Evolutionary conservation across 352 stramenopile species (phyloP).

Genomic region (Halophytophthora batemanensis): DNA sequence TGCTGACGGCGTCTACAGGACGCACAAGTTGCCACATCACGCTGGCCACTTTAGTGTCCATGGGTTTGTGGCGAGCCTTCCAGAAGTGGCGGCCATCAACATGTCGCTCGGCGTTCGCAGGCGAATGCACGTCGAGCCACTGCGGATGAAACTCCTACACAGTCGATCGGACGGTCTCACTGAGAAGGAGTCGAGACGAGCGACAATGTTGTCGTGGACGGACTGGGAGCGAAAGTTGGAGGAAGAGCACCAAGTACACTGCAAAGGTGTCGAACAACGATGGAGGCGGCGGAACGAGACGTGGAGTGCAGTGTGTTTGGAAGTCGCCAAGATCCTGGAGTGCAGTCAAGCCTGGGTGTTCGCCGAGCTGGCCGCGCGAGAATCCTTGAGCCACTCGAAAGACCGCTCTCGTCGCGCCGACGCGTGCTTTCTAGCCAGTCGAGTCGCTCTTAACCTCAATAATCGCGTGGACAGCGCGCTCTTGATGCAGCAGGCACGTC

Average conservation of each 20-base stretch:
- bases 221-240: slow-evolving; percentile 29
- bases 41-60: slow-evolving; percentile 41
- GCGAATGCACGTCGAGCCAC: slow-evolving; percentile 5
- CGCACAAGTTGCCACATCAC: slow-evolving; percentile 31
- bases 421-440: slow-evolving; percentile 28
- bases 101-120: slow-evolving; percentile 35
- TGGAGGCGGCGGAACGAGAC: slow-evolving; percentile 34
- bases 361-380: slow-evolving; percentile 18
- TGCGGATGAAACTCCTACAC: slow-evolving; percentile 20
- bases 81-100: slow-evolving; percentile 32
- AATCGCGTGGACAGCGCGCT: slow-evolving; percentile 13
- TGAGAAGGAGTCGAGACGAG: slow-evolving; percentile 8
- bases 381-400: slow-evolving; percentile 26
- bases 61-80: slow-evolving; percentile 33
- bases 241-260: slow-evolving; percentile 8
- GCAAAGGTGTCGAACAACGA: slow-evolving; percentile 2
- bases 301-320: slow-evolving; percentile 37
- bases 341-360: slow-evolving; percentile 35
- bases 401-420: slow-evolving; percentile 18
- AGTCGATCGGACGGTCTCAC: neutral
- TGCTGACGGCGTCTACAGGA: slow-evolving; percentile 29
- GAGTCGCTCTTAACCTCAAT: slow-evolving; percentile 19
- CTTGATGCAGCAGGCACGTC: slow-evolving; percentile 30
- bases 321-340: slow-evolving; percentile 37
- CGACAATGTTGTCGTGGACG: slow-evolving; percentile 23